Percentiles rank a stretch among this genome's conserved stretches.
phyloP scores from a whole-genome alignment of 352 stramenopile species.

The Phytopythium montanum region DNA sequence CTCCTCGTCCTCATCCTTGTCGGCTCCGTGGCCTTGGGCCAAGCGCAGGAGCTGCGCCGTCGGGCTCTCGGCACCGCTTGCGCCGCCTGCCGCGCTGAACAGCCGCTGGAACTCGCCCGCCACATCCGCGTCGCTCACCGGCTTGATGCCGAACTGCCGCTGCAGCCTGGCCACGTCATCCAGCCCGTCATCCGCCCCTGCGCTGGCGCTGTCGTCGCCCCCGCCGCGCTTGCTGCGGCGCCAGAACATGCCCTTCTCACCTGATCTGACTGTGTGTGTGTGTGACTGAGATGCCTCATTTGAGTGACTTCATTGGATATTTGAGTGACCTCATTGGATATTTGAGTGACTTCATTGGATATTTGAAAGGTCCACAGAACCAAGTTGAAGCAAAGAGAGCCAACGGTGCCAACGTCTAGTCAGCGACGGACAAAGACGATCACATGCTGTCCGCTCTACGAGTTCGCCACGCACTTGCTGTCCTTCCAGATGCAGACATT shows the following conservation, averaged over 20 bases:
- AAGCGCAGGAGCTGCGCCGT: constrained; percentile 47
- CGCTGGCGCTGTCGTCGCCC: constrained; percentile 14
- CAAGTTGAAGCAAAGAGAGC: too few species aligned
- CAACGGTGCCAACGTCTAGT: too few species aligned
- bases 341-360: too few species aligned
- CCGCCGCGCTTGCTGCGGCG: constrained; percentile 27
- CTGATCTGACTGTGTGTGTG: too few species aligned
- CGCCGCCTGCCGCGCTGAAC: constrained; percentile 21
- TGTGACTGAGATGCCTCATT: too few species aligned
- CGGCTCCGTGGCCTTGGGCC: constrained; percentile 10
- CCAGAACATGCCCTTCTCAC: constrained; percentile 48
- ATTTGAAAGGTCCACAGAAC: too few species aligned
- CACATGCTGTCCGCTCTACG: background rate
- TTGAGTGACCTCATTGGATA: too few species aligned
- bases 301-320: too few species aligned
- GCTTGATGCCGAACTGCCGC: constrained; percentile 73
- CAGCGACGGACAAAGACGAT: background rate
- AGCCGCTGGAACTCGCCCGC: constrained; percentile 60
- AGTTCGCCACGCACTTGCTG: constrained; percentile 16
- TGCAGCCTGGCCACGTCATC: constrained; percentile 63
- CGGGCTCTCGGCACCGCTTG: constrained; percentile 32
- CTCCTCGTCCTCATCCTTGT: constrained; percentile 49
- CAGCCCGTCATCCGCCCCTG: constrained; percentile 7
- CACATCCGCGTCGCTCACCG: constrained; percentile 65
- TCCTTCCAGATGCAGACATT: constrained; percentile 23